These are phyloP conservation scores for Parachlorella kessleri DNA, from an alignment of 139 green algal genomes.

Conservation along the genomic window DNA sequence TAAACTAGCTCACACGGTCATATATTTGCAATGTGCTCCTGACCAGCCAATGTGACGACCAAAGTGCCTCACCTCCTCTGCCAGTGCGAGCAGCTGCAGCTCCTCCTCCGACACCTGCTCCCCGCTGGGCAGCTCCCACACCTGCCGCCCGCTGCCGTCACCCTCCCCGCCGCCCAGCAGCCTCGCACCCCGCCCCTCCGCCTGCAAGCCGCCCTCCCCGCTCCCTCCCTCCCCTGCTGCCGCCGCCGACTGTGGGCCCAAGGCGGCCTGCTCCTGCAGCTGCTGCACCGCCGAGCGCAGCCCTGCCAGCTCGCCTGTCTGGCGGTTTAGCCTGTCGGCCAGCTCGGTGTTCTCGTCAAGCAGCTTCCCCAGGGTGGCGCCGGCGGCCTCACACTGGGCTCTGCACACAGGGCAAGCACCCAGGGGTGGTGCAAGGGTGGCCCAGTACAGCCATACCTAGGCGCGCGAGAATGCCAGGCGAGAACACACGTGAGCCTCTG, in stretches of 20 bases:
- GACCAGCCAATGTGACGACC: background rate
- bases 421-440: too few relatives aligned
- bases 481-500: too few relatives aligned
- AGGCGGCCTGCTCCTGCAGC: background rate
- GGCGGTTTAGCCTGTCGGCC: slow-evolving; percentile 35
- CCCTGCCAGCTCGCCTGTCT: slow-evolving; percentile 4
- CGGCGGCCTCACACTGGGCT: slow-evolving; percentile 9
- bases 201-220: background rate
- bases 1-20: background rate
- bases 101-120: slow-evolving; percentile 19
- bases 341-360: slow-evolving; percentile 36
- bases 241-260: background rate
- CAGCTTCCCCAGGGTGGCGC: slow-evolving; percentile 34
- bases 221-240: background rate
- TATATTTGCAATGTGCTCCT: background rate
- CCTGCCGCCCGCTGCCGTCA: background rate
- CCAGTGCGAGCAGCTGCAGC: slow-evolving; percentile 35
- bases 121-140: slow-evolving; percentile 27
- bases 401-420: too few relatives aligned
- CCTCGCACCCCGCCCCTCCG: background rate
- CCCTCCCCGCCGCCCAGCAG: background rate
- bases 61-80: slow-evolving; percentile 24
- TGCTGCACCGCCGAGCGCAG: background rate
- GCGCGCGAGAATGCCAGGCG: too few relatives aligned
- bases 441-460: too few relatives aligned